Percentiles rank a stretch among this genome's conserved stretches.
phyloP scores from a whole-genome alignment of 2,329 filamentous ascomycete genomes.

The Ciborinia camelliae region DNA sequence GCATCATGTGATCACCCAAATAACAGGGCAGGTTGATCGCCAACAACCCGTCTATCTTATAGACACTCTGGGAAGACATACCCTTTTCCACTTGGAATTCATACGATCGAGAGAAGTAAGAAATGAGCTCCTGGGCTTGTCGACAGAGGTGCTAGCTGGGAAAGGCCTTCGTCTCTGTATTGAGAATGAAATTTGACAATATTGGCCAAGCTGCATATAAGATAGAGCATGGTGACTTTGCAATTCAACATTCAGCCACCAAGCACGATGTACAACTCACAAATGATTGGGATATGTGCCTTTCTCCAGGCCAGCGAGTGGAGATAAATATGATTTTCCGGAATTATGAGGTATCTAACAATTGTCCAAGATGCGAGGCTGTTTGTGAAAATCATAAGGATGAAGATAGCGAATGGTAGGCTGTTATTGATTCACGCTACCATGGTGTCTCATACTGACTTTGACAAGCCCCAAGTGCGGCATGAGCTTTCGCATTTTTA shows the following conservation, averaged over 20 bases:
- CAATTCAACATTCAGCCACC: constrained; percentile 30
- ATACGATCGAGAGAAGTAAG: constrained; percentile 31
- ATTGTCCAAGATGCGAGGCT: neutral
- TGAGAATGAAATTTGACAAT: constrained; percentile 31
- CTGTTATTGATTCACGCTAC: neutral
- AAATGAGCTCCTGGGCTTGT: neutral
- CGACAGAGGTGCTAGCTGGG: neutral
- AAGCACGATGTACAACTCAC: constrained; percentile 29
- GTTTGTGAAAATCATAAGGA: neutral
- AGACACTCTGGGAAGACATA: constrained; percentile 33
- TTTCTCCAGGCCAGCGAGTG: constrained; percentile 36
- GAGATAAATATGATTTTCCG: constrained; percentile 37
- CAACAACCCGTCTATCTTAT: constrained; percentile 37
- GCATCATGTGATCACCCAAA: constrained; percentile 25
- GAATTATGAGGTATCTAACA: neutral
- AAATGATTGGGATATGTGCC: constrained; percentile 30
- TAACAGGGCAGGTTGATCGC: constrained; percentile 35
- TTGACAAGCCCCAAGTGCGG: neutral
- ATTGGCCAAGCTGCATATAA: constrained; percentile 25
- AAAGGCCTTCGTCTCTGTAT: constrained; percentile 31
- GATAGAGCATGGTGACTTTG: constrained; percentile 34
- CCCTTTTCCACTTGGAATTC: constrained; percentile 38
- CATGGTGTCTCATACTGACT: neutral
- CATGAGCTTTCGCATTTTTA: neutral
- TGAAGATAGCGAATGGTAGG: neutral